Evolutionary conservation across 1,284 basidiomycete genomes (phyloP).

Genomic region (Phellopilus nigrolimitatus): DNA sequence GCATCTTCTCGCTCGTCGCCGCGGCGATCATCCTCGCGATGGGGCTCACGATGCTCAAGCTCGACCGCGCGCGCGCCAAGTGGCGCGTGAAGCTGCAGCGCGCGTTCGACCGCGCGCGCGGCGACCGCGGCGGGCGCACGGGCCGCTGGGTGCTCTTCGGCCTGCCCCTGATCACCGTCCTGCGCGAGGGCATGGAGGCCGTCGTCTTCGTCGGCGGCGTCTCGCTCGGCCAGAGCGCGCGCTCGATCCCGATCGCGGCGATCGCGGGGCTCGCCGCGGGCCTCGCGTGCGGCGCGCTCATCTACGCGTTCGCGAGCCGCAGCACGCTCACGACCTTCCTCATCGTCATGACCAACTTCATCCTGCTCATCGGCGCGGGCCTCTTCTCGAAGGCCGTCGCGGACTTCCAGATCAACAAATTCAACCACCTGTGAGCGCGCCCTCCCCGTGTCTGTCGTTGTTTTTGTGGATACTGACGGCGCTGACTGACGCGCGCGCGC

Average conservation of each 20-base stretch:
- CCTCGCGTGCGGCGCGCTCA: conserved; percentile 58
- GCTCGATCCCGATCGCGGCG: conserved; percentile 84
- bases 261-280: conserved; percentile 81
- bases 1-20: conserved; percentile 78
- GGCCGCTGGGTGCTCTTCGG: conserved; percentile 86
- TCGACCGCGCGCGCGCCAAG: conserved; percentile 76
- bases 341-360: conserved; percentile 81
- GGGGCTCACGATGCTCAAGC: conserved; percentile 73
- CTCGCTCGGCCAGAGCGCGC: conserved; percentile 74
- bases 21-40: conserved; percentile 78
- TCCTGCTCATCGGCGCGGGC: conserved; percentile 89
- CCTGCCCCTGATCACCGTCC: conserved; percentile 83
- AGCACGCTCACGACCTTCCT: conserved; percentile 77
- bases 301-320: conserved; percentile 73
- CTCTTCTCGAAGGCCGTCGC: conserved; percentile 74
- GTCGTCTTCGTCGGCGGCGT: conserved; percentile 93
- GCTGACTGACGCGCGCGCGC: conserved; percentile 59
- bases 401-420: conserved; percentile 66
- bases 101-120: conserved; percentile 55
- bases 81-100: conserved; percentile 85
- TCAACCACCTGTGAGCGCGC: conserved; percentile 46
- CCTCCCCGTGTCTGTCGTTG: too few species aligned
- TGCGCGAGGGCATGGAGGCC: conserved; percentile 91
- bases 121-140: conserved; percentile 41
- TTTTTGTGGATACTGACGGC: too few species aligned